Base-by-base conservation (phyloP, 148 eudicot genomes). In the Cornus suecica region DNA sequence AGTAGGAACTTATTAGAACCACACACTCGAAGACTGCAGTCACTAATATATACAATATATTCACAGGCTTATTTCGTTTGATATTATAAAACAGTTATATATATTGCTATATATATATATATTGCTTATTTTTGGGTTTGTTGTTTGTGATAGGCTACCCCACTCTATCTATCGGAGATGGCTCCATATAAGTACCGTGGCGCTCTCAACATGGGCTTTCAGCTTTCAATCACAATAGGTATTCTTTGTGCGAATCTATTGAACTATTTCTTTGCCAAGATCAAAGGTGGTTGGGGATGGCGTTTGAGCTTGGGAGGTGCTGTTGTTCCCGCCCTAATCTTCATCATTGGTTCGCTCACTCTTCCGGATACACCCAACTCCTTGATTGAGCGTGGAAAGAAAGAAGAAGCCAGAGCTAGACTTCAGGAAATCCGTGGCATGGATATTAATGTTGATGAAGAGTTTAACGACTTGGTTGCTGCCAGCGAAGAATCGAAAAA, bases 301-400 rank as follows among this genome's bases (percentile, higher is more conserved):
- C 71, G 89, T 0, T 32, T 76, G 24, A 75, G 80, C 56, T 18
- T 86, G 18, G 86, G 86, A 14, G 70, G 72, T 2, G 87, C 89
- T 0, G 77, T 65, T 3, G 67, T 83, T 1, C 89, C 89, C 0
- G 89, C 86, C 9, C 4, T 80, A 6, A 32, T 86, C 16, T 75
- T 86, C 65, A 74, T 80, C 29, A 5, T 78, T 45, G 88, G 88
- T 9, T 71, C 84, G 5, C 16, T 80, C 0, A 34, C 31, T 78
- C 84, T 86, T 16, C 84, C 88, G 0, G 88, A 86, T 62, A 83
- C 86, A 18, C 88, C 88, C 3, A 86, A 86, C 74, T 78, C 83
- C 10, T 48, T 83, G 6, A 76, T 86, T 20, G 87, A 81, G 62
- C 82, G 83, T 0, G 89, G 86, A n/a, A 45, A 66, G 1, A 2